Base-by-base conservation (phyloP, 805 yeast genomes). In the Suhomyces faveliae region DNA sequence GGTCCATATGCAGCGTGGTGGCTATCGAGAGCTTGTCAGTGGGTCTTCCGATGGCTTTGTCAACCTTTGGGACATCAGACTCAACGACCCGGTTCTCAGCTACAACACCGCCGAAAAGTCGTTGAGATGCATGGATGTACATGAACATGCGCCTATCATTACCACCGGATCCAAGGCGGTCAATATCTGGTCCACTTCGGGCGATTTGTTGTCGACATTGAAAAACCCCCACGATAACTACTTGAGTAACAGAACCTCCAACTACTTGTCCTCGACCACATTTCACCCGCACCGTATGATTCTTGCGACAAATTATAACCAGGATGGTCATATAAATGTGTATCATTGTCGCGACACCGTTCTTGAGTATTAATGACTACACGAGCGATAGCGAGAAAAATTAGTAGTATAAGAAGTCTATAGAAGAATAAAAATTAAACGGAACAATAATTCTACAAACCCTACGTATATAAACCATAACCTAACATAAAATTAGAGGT, bases 251-350 rank as follows among this genome's bases (percentile, higher is more conserved):
- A 56, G 81, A 50, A 73, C 74, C 4, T 70, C 76, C 20, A 69
- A 67, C 47, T 86, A 84, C 54, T 74, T 91, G 38, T 81, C 89
- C 2, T 74, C 84, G 2, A 63, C 89, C 53, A 74, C 85, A 0
- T 80, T 94, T 59, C 99, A 94, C 63, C 99, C 99, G 2, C 99
- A 94, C 62, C 74, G 92, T 53, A 89, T 94, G 96, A 81, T 89
- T 80, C 61, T 94, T 62, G 97, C 97, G 1, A 87, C 89, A 0
- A 85, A 85, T 56, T 87, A 87, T 62, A 78, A 83, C 45, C 95
- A 89, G 60, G 94, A 86, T 61, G 76, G 89, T 1, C 79, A 77
- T 54, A 82, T 90, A 38, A 79, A 80, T 54, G 69, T 89, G 22
- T 85, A 84, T 56, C 55, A 59, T 24, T 73, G 78, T 56, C 59